A percentile compares a stretch with the other conserved stretches of the same genome.
Conservation (phyloP, 2,329 filamentous ascomycete genomes). For the Tolypocladium capitatum region DNA sequence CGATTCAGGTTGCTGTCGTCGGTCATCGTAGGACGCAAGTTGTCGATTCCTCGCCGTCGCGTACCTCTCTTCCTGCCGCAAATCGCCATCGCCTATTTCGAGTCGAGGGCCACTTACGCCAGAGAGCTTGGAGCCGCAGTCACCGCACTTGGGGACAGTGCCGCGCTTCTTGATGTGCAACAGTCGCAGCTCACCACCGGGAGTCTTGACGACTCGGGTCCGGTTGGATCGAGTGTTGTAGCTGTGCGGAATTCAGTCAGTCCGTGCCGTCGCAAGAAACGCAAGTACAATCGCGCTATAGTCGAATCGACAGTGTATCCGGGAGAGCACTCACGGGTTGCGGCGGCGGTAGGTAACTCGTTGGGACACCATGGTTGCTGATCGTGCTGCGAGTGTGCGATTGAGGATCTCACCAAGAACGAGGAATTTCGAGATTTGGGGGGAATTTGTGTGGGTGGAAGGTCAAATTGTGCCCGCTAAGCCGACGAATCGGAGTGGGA, state of each 20-base stretch:
- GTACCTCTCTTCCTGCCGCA: background rate
- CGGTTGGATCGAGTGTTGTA: slow-evolving; percentile 99
- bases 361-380: slow-evolving; percentile 45
- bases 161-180: slow-evolving; percentile 99
- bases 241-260: slow-evolving; percentile 31
- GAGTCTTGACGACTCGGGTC: slow-evolving; percentile 90
- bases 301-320: background rate
- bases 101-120: slow-evolving; percentile 60
- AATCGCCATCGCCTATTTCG: slow-evolving; percentile 6
- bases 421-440: slow-evolving; percentile 29
- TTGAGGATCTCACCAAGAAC: slow-evolving; percentile 22
- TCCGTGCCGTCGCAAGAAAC: slow-evolving; percentile 5
- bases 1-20: background rate
- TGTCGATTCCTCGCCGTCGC: background rate
- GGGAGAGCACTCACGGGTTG: slow-evolving; percentile 53
- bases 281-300: slow-evolving; percentile 1
- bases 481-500: slow-evolving; percentile 20
- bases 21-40: background rate
- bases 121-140: slow-evolving; percentile 94
- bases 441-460: slow-evolving; percentile 29
- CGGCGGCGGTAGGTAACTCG: slow-evolving; percentile 60
- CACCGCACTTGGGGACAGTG: slow-evolving; percentile 96
- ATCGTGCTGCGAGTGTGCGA: slow-evolving; percentile 23
- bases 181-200: slow-evolving; percentile 87
- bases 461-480: slow-evolving; percentile 23